Evolutionary conservation across 2,329 filamentous ascomycete species (phyloP), one percentile per base, ranked within the genome.

Genomic region (Ophiostoma piceae): DNA sequence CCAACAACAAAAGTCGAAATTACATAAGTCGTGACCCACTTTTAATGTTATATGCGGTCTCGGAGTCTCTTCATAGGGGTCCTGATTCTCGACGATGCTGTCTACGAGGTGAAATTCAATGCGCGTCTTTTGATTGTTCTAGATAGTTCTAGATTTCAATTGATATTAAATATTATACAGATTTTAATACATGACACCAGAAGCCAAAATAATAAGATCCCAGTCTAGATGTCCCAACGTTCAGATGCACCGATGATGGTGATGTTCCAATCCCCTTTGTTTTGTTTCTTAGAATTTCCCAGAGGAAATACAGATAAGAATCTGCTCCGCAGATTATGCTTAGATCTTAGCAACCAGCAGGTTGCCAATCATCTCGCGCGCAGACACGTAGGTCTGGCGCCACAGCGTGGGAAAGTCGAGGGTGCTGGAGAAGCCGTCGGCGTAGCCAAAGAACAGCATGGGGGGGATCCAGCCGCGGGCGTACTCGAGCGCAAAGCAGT

Each of bases 401-500:
- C 90, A 95, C 76, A 96, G 79, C 1, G 92, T 96, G n/a, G 86
- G 87, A 77, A 96, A 86, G 79, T 96, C 93, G 74, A 96, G 82
- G 4, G 92, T 96, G 79, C 89, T 93, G 69, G 84, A 87, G 71
- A 96, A 84, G 66, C 87, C 88, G 79, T 96, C 93, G 73, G 92
- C 91, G 78, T 90, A 94, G 71, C 93, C 93, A 79, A 96, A 96
- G 79, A 91, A 90, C 68, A 97, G 83, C 93, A 97, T 96, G 71
- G 91, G 91, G 66, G 93, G 93, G 79, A 97, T 96, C 92, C 92
- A 96, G 73, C 93, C 92, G 74, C 90, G 84, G 66, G 91, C 91
- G 79, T 94, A 92, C 84, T 94, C 92, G 75, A 95, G 84, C 68
- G 92, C 92, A 80, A 92, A 94, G 83, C 90, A 93, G 71, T 81